Percentiles rank a stretch among this genome's conserved stretches.
These are phyloP conservation scores for Peronospora tabacina DNA, from an alignment of 352 stramenopile genomes.

Conservation along the genomic window DNA sequence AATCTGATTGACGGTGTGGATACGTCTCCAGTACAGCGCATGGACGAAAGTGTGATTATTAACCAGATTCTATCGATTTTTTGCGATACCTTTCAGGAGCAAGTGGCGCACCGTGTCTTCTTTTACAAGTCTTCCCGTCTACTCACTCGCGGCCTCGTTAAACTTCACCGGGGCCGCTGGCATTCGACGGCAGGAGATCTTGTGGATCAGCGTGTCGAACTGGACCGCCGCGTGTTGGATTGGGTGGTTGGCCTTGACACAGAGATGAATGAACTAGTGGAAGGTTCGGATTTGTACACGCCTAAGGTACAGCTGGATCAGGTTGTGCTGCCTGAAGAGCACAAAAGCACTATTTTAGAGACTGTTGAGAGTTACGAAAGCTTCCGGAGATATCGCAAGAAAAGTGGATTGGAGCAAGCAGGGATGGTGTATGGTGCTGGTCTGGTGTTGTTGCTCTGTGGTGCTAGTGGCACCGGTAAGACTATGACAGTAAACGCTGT, in stretches of 20 bases:
- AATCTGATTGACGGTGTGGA: conserved; percentile 83
- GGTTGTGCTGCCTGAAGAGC: conserved; percentile 78
- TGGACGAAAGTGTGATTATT: conserved; percentile 87
- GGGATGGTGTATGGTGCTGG: conserved; percentile 68
- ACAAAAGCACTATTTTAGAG: conserved; percentile 74
- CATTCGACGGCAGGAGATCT: conserved; percentile 75
- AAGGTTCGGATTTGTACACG: conserved; percentile 82
- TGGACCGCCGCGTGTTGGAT: conserved; percentile 81
- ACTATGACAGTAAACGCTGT: conserved; percentile 89
- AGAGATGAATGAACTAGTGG: conserved; percentile 86
- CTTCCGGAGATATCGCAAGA: conserved; percentile 76
- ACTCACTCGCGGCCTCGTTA: conserved; percentile 67
- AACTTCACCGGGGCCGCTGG: conserved; percentile 75
- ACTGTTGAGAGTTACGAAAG: conserved; percentile 80
- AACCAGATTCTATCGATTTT: conserved; percentile 86
- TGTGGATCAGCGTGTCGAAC: conserved; percentile 80
- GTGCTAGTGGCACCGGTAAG: conserved; percentile 83
- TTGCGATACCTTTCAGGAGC: conserved; percentile 84
- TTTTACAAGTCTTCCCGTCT: conserved; percentile 87
- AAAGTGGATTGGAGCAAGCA: conserved; percentile 60
- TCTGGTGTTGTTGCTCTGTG: conserved; percentile 73
- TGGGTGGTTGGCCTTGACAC: conserved; percentile 83
- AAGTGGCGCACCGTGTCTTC: conserved; percentile 78
- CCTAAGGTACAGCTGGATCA: conserved; percentile 79
- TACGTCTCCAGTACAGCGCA: conserved; percentile 75